Evolutionary conservation across 345 rosid species (phyloP), one percentile per base, ranked within the genome.

Genomic region (Diplotaxis tenuifolia): DNA sequence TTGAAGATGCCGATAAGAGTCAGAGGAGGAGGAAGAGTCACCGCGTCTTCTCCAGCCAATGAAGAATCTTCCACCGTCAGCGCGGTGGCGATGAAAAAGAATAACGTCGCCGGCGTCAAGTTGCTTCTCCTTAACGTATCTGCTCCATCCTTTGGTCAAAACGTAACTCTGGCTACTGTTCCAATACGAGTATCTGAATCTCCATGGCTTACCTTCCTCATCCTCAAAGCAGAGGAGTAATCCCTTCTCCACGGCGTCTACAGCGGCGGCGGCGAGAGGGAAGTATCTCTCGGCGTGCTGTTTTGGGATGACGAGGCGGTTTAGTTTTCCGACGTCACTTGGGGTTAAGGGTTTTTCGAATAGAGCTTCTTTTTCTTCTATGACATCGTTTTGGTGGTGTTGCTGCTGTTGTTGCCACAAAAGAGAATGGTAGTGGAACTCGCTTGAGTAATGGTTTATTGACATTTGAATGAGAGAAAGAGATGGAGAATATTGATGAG

Each of bases 101-200:
- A 89, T 83, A 25, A 87, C 76, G 68, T 92, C 97, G 0, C 97
- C 97, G 1, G 96, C 96, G 49, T 85, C 94, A 0, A 92, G 89
- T 52, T 85, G 86, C 77, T 92, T 92, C 74, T 92, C 97, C 71
- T 89, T 92, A 12, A 92, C 96, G 64, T 89, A 92, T 47, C 92
- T 73, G 68, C 97, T 89, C 97, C 97, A 92, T 5, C 97, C 97
- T 81, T 92, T 92, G 5, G 97, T 92, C 75, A 91, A 67, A 14
- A 91, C 97, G 63, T 91, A 91, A 83, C 97, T 91, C 36, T 91
- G 97, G 62, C 97, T 92, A 61, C 81, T 78, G 34, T 73, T 78
- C 97, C 97, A 92, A 63, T 89, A 92, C 5, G 97, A 92, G 84
- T 92, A 92, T 32, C 97, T 79, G 60, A 92, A 92, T 36, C 87